These are phyloP conservation scores for Fusarium sp. DNA, from an alignment of 2,329 filamentous ascomycete genomes.

Conservation along the genomic window DNA sequence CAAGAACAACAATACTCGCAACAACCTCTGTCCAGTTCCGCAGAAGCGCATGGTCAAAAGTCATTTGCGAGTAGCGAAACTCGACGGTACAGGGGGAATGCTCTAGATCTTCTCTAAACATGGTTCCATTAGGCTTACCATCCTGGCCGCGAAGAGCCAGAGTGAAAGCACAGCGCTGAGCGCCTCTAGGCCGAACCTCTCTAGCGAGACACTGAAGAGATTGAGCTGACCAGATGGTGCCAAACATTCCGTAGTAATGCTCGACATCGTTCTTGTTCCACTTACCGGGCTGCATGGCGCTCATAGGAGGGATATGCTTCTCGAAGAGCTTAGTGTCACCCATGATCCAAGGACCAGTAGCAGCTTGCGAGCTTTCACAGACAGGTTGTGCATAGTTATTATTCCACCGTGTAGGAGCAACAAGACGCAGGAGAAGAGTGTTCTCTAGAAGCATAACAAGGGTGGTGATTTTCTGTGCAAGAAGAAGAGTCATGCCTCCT, in stretches of 20 bases:
- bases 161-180: slow-evolving; percentile 7
- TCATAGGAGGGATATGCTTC: slow-evolving; percentile 4
- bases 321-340: neutral
- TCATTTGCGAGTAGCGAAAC: slow-evolving; percentile 49
- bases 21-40: slow-evolving; percentile 44
- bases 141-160: slow-evolving; percentile 5
- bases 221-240: slow-evolving; percentile 23
- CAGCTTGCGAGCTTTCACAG: slow-evolving; percentile 1
- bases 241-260: slow-evolving; percentile 5
- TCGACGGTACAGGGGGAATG: slow-evolving; percentile 41
- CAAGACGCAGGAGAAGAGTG: slow-evolving; percentile 26
- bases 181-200: accelerated
- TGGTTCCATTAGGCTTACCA: neutral
- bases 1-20: slow-evolving; percentile 34
- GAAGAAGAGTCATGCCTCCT: slow-evolving; percentile 39
- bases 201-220: neutral
- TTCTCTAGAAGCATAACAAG: slow-evolving; percentile 43
- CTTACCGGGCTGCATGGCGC: neutral
- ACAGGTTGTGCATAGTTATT: neutral
- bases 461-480: slow-evolving; percentile 46
- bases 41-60: slow-evolving; percentile 44
- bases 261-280: slow-evolving; percentile 28
- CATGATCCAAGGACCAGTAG: neutral
- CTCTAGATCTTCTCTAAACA: neutral
- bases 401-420: slow-evolving; percentile 1